Evolutionary conservation across 2,329 filamentous ascomycete genomes (phyloP).

Genomic region (Colletotrichum chlorophyti): DNA sequence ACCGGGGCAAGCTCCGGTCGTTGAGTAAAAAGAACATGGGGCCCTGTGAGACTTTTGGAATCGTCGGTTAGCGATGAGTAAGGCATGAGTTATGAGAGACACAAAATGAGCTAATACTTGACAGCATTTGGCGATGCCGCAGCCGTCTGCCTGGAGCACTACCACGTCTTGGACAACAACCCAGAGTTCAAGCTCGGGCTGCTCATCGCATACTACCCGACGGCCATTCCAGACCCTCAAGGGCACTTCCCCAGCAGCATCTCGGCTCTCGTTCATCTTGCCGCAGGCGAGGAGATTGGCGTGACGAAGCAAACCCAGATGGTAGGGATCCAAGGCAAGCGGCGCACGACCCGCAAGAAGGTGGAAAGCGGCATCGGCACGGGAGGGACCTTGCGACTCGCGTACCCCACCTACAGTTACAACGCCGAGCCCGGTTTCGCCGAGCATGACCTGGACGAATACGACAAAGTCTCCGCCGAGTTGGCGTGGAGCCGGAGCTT

Average conservation of each 20-base stretch:
- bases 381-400: conserved; percentile 42
- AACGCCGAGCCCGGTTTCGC: conserved; percentile 70
- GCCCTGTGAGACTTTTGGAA: conserved; percentile 51
- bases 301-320: conserved; percentile 50
- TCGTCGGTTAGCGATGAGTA: conserved; percentile 41
- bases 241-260: conserved; percentile 48
- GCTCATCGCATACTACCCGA: conserved; percentile 54
- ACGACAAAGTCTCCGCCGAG: conserved; percentile 67
- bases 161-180: conserved; percentile 52
- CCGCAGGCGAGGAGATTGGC: conserved; percentile 45
- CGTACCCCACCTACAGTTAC: conserved; percentile 49
- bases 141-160: conserved; percentile 49
- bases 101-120: not conserved
- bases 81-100: not conserved
- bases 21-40: conserved; percentile 41
- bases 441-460: conserved; percentile 73
- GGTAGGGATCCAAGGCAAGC: conserved; percentile 52
- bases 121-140: conserved; percentile 52
- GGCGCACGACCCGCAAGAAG: conserved; percentile 40
- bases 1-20: conserved; percentile 40
- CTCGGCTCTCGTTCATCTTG: conserved; percentile 47
- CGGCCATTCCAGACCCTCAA: conserved; percentile 49
- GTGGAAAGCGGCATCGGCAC: conserved; percentile 45
- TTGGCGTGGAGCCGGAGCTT: conserved; percentile 74
- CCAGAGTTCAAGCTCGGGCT: conserved; percentile 48